Percentiles rank a stretch among this genome's conserved stretches.
Evolutionary conservation across 2,329 filamentous ascomycete genomes (phyloP).

Genomic region (Aspergillus sp.): DNA sequence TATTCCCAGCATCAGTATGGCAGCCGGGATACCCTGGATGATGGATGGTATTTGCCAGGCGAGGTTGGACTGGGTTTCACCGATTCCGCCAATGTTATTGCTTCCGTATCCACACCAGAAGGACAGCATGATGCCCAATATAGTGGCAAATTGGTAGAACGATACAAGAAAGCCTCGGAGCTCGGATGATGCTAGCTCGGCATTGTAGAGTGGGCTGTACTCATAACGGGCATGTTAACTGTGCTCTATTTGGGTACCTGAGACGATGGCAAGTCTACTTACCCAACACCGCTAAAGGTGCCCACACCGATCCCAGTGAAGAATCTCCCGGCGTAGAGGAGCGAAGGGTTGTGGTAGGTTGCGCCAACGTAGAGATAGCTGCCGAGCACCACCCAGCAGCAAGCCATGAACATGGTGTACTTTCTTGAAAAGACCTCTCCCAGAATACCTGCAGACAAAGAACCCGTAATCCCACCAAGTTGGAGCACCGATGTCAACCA

Average conservation of each 20-base stretch:
- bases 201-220: conserved; percentile 45
- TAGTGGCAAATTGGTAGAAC: conserved; percentile 35
- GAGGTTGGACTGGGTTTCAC: conserved; percentile 35
- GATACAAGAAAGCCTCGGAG: conserved; percentile 34
- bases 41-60: conserved; percentile 49
- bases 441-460: conserved; percentile 45
- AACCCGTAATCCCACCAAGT: conserved; percentile 48
- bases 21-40: conserved; percentile 45
- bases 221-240: neutral
- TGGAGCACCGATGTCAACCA: conserved; percentile 55
- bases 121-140: conserved; percentile 36
- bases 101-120: conserved; percentile 43
- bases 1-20: conserved; percentile 35
- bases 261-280: neutral
- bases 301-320: conserved; percentile 33
- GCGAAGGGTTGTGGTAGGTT: conserved; percentile 21
- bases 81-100: conserved; percentile 39
- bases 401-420: conserved; percentile 53
- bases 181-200: conserved; percentile 44
- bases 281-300: conserved; percentile 35
- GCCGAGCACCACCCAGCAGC: conserved; percentile 48
- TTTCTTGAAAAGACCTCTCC: conserved; percentile 54
- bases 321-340: conserved; percentile 29
- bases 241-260: too few relatives aligned
- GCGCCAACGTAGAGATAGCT: conserved; percentile 36